These are phyloP conservation scores for Solidago caesia DNA, from an alignment of 129 eudicot species.

Conservation along the genomic window DNA sequence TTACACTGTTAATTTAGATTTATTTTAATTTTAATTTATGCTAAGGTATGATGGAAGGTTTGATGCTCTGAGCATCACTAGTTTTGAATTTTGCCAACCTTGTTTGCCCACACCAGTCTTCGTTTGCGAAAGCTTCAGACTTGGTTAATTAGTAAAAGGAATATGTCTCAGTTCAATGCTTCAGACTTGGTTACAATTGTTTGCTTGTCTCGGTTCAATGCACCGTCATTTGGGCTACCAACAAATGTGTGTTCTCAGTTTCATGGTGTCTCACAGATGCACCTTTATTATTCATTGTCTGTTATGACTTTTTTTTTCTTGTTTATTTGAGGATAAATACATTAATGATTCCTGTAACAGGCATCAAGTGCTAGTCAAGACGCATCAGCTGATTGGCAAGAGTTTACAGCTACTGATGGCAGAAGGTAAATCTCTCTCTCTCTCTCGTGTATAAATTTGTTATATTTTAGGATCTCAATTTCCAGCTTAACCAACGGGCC, in stretches of 20 bases:
- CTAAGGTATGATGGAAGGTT: not conserved
- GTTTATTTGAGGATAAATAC: not conserved
- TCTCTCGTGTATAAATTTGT: not conserved
- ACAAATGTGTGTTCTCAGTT: constrained; percentile 57
- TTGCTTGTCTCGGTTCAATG: constrained; percentile 49
- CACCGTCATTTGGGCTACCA: constrained; percentile 65
- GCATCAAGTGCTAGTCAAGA: constrained; percentile 53
- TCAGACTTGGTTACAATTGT: not conserved
- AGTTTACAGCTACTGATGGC: constrained; percentile 78
- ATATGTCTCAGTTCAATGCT: too few relatives aligned
- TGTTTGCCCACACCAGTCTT: too few relatives aligned
- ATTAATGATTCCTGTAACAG: constrained; percentile 32
- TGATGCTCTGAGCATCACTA: constrained; percentile 3
- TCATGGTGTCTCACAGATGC: constrained; percentile 66
- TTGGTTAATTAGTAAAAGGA: too few relatives aligned
- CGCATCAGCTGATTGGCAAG: constrained; percentile 90
- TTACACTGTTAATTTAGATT: not conserved
- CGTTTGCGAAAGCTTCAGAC: too few relatives aligned
- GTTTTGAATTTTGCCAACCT: not conserved
- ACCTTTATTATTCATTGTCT: constrained; percentile 15
- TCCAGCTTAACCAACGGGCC: not conserved
- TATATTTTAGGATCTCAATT: not conserved
- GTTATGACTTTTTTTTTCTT: not conserved
- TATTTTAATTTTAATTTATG: too few relatives aligned
- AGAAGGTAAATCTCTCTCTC: constrained; percentile 51